Evolutionary conservation across 306 rosid genomes (phyloP).

Genomic region (Prunus fruticosa): DNA sequence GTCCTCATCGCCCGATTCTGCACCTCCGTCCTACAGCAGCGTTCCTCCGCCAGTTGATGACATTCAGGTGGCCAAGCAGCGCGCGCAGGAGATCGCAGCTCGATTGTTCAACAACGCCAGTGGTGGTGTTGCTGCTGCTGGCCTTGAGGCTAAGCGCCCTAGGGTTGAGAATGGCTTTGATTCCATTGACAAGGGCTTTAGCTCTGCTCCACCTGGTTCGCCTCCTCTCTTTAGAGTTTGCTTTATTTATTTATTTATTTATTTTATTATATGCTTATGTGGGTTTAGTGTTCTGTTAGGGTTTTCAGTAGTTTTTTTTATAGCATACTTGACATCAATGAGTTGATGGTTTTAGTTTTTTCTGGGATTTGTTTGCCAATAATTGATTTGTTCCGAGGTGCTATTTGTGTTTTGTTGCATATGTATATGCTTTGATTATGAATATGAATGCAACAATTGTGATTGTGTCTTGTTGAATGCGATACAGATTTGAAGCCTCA

Average conservation of each 20-base stretch:
- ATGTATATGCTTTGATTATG: not conserved
- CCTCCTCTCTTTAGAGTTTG: not conserved
- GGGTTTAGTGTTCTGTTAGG: not conserved
- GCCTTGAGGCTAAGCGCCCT: constrained; percentile 68
- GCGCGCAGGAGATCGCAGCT: constrained; percentile 94
- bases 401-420: not conserved
- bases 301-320: not conserved
- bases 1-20: constrained; percentile 47
- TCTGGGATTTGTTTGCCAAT: not conserved
- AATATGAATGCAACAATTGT: not conserved
- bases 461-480: not conserved
- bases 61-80: constrained; percentile 83
- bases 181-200: constrained; percentile 54
- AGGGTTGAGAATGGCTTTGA: constrained; percentile 82
- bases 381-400: not conserved
- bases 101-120: constrained; percentile 54
- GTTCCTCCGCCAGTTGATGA: constrained; percentile 68
- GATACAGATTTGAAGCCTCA: constrained; percentile 56
- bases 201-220: constrained; percentile 33
- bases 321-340: not conserved
- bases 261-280: not conserved
- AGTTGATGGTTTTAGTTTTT: not conserved
- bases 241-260: not conserved
- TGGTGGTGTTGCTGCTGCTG: constrained; percentile 27
- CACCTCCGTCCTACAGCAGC: constrained; percentile 52